Base-by-base conservation (phyloP, 2,329 filamentous ascomycete species). In the Fusarium sp. region DNA sequence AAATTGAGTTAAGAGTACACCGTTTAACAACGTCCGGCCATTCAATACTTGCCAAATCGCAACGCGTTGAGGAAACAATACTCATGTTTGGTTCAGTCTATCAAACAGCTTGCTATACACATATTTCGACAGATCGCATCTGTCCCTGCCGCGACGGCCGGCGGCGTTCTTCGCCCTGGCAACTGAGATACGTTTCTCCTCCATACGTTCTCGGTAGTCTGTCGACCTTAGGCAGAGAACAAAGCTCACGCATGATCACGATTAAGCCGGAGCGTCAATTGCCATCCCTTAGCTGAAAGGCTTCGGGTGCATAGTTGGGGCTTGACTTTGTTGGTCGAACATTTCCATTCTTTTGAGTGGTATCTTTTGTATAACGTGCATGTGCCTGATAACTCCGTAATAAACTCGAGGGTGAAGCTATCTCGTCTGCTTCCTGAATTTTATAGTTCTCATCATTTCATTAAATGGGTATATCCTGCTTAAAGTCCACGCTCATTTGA, bases 241-340 rank as follows among this genome's bases (percentile, higher is more conserved):
- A 88, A 87, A 80, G 65, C 49, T 51, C n/a, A 41, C 62, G 68
- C 65, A 71, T 76, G 91, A 93, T 93, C 92, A 91, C 93, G 91
- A 97, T 96, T 97, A 97, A 98, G 94, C 94, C 94, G 94, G 94
- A 97, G 94, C 93, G 89, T 88, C 90, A 91, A 90, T 89, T 94
- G 90, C 88, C 93, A 90, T 89, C 87, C 89, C 86, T 85, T 84
- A 83, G 82, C 88, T 84, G 92, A 97, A 83, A 97, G 92, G 88
- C 85, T 80, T 80, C 82, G 84, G 89, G 89, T 91, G 93, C 90
- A 89, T 97, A 92, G 93, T 91, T 89, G 90, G 87, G 84, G 93
- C 88, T 97, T 97, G 94, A 97, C 93, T 97, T 93, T 92, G 92
- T 89, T 90, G 92, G 88, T 91, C 92, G 85, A 82, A 96, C 92